Evolutionary conservation across 495 filamentous ascomycete genomes (phyloP).

Genomic region (Astrocystis sublimbata): DNA sequence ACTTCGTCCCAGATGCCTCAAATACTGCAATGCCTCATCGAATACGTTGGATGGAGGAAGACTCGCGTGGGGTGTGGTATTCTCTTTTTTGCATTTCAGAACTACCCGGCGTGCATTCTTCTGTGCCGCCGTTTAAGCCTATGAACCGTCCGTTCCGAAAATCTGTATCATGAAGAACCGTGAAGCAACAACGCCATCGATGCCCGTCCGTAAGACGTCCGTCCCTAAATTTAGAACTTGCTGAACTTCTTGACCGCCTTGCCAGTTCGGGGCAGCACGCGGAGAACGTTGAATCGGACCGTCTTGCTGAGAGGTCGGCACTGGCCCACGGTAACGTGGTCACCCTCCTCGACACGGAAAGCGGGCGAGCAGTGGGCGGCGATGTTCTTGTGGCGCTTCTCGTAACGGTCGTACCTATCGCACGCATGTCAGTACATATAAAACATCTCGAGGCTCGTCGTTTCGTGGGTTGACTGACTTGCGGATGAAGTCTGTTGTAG

Average conservation of each 20-base stretch:
- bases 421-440: slow-evolving; percentile 5
- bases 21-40: slow-evolving; percentile 14
- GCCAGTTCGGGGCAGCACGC: slow-evolving; percentile 92
- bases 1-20: slow-evolving; percentile 10
- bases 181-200: slow-evolving; percentile 55
- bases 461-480: slow-evolving; percentile 10
- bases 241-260: slow-evolving; percentile 95
- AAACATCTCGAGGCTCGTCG: background rate
- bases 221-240: slow-evolving; percentile 79
- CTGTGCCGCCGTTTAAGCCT: slow-evolving; percentile 46
- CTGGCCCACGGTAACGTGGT: slow-evolving; percentile 98
- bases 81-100: slow-evolving; percentile 44
- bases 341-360: slow-evolving; percentile 99
- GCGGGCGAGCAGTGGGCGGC: slow-evolving; percentile 97
- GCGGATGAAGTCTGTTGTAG: slow-evolving; percentile 19
- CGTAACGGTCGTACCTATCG: slow-evolving; percentile 83
- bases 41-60: slow-evolving; percentile 7
- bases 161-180: slow-evolving; percentile 52
- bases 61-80: slow-evolving; percentile 27
- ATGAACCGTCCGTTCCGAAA: slow-evolving; percentile 49
- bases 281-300: slow-evolving; percentile 98
- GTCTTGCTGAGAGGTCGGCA: slow-evolving; percentile 99
- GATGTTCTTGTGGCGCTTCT: slow-evolving; percentile 99
- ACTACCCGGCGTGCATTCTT: slow-evolving; percentile 48
- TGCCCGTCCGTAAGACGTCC: slow-evolving; percentile 54